Percentiles rank a stretch among this genome's conserved stretches.
These are phyloP conservation scores for Saccharomycopsis capsularis DNA, from an alignment of 805 yeast genomes.

Conservation along the genomic window DNA sequence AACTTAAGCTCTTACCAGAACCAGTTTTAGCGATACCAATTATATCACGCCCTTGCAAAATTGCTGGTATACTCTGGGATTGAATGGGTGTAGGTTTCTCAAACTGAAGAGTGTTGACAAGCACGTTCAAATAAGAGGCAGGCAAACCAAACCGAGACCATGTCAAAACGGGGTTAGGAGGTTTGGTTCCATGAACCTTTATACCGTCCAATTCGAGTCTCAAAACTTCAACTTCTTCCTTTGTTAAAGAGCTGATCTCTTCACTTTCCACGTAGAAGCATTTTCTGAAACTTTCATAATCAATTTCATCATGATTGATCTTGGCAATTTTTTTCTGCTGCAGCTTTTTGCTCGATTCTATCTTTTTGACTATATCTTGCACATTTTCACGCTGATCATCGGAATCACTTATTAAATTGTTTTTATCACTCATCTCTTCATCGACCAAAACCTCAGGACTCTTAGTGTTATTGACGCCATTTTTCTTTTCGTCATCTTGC, in stretches of 20 bases:
- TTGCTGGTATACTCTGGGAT: constrained; percentile 82
- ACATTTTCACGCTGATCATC: constrained; percentile 10
- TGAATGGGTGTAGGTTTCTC: constrained; percentile 79
- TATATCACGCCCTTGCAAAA: constrained; percentile 84
- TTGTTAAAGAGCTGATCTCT: constrained; percentile 41
- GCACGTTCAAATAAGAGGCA: constrained; percentile 42
- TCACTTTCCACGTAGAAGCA: constrained; percentile 56
- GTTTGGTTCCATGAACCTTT: constrained; percentile 49
- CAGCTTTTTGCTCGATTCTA: constrained; percentile 8
- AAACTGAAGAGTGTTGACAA: constrained; percentile 46
- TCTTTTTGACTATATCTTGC: constrained; percentile 9
- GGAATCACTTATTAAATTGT: constrained; percentile 2
- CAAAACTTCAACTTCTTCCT: constrained; percentile 49
- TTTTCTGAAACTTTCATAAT: constrained; percentile 51
- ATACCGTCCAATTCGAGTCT: constrained; percentile 57
- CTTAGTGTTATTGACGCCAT: background rate
- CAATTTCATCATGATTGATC: constrained; percentile 24
- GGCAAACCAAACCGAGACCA: constrained; percentile 86
- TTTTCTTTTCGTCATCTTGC: background rate
- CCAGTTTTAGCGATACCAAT: constrained; percentile 96
- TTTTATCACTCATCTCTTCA: constrained; percentile 9
- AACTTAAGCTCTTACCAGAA: constrained; percentile 90
- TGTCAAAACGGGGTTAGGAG: constrained; percentile 58
- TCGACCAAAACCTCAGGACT: constrained; percentile 13
- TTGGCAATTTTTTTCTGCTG: constrained; percentile 10